These are phyloP conservation scores for Schwanniomyces sp. DNA, from an alignment of 805 yeast genomes.

Conservation along the genomic window DNA sequence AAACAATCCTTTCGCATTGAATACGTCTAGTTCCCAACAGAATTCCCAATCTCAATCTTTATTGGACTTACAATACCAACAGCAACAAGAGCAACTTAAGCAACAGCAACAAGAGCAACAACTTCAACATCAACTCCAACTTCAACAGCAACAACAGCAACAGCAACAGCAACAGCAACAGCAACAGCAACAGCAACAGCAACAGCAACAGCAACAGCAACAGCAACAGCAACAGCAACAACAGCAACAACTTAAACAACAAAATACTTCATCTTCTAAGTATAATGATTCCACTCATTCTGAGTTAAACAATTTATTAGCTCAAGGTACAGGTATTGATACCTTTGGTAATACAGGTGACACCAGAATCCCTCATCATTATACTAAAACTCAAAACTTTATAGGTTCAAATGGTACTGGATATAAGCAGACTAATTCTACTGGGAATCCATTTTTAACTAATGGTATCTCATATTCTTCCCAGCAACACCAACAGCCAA, in stretches of 20 bases:
- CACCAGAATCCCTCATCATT: constrained; percentile 87
- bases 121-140: constrained; percentile 19
- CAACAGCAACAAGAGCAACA: not conserved
- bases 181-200: constrained; percentile 17
- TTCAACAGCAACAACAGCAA: constrained; percentile 13
- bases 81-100: constrained; percentile 10
- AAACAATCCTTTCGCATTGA: constrained; percentile 74
- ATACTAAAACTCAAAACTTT: constrained; percentile 77
- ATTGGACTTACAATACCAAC: constrained; percentile 19
- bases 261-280: constrained; percentile 32
- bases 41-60: constrained; percentile 22
- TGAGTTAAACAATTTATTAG: constrained; percentile 74
- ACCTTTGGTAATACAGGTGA: constrained; percentile 90
- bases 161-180: constrained; percentile 13
- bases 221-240: constrained; percentile 17
- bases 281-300: constrained; percentile 47
- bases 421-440: constrained; percentile 46
- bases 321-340: constrained; percentile 88
- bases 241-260: constrained; percentile 29
- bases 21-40: constrained; percentile 17
- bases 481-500: constrained; percentile 18
- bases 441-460: constrained; percentile 61
- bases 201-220: constrained; percentile 31
- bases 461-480: constrained; percentile 52
- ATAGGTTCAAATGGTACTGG: constrained; percentile 91